Conservation (phyloP, 345 rosid species). For the Euphorbia pulcherrima region DNA sequence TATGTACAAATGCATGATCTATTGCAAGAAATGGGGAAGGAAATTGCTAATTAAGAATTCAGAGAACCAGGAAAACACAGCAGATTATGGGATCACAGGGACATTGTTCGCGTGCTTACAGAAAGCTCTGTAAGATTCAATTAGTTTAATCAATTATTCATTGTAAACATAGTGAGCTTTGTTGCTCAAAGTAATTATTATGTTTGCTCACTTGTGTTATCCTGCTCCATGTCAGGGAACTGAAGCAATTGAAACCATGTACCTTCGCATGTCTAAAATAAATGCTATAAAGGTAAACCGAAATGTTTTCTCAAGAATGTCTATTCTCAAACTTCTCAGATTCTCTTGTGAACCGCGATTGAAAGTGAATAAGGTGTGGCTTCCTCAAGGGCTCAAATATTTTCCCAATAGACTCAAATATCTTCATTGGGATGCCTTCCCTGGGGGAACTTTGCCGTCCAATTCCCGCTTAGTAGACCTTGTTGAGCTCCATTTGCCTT, state of each 20-base stretch:
- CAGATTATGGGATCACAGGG: constrained; percentile 7
- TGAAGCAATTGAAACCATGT: constrained; percentile 1
- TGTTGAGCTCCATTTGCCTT: constrained; percentile 3
- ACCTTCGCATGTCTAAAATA: background rate
- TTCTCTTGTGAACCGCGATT: background rate
- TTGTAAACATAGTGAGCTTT: too few species aligned
- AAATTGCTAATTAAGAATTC: constrained; percentile 6
- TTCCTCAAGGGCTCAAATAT: constrained; percentile 7
- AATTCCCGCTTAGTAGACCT: constrained; percentile 10
- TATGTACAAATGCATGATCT: constrained; percentile 5
- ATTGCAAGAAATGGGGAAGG: constrained; percentile 2
- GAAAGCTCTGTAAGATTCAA: background rate
- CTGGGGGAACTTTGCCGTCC: constrained; percentile 9
- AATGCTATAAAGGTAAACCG: background rate
- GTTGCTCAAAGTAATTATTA: too few species aligned
- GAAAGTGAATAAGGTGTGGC: background rate
- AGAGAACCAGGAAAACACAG: background rate
- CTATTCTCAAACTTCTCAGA: constrained; percentile 6
- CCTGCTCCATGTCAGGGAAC: constrained; percentile 4
- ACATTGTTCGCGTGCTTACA: background rate
- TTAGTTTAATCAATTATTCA: too few species aligned
- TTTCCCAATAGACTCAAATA: constrained; percentile 8
- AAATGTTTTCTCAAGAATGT: background rate
- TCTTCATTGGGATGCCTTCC: constrained; percentile 10
- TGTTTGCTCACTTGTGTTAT: too few species aligned